Percentiles rank a stretch among this genome's conserved stretches.
phyloP scores from a whole-genome alignment of 441 rosid species.

The Populus hybrid region DNA sequence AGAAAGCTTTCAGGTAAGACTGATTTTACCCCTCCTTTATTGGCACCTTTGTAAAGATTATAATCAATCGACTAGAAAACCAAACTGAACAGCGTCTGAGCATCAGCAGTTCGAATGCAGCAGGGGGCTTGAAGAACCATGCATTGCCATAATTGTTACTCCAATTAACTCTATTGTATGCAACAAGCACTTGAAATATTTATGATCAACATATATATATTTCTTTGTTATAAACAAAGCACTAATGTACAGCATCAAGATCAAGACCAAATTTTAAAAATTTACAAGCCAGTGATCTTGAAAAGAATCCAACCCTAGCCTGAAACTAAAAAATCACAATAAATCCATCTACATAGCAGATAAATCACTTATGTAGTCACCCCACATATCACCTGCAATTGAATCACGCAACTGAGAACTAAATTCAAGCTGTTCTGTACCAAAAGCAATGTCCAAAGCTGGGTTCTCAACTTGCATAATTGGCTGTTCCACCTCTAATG shows the following conservation, averaged over 20 bases:
- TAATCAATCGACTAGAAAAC: neutral
- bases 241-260: conserved; percentile 26
- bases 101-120: neutral
- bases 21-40: neutral
- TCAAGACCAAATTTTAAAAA: conserved; percentile 17
- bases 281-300: conserved; percentile 20
- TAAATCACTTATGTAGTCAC: conserved; percentile 52
- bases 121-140: neutral
- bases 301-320: conserved; percentile 21
- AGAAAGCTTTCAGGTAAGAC: neutral
- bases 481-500: conserved; percentile 37
- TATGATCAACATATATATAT: conserved; percentile 8
- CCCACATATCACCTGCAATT: conserved; percentile 69
- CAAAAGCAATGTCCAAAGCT: conserved; percentile 37
- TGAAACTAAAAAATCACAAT: conserved; percentile 16
- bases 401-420: conserved; percentile 61
- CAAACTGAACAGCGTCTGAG: neutral
- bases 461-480: conserved; percentile 31
- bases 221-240: conserved; percentile 23
- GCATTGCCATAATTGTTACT: no score
- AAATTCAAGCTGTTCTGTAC: conserved; percentile 36
- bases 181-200: neutral
- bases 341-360: conserved; percentile 39
- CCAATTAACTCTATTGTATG: no score
- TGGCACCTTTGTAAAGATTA: neutral